Evolutionary conservation across 495 filamentous ascomycete species (phyloP).

Genomic region (Entonaema liquescens): DNA sequence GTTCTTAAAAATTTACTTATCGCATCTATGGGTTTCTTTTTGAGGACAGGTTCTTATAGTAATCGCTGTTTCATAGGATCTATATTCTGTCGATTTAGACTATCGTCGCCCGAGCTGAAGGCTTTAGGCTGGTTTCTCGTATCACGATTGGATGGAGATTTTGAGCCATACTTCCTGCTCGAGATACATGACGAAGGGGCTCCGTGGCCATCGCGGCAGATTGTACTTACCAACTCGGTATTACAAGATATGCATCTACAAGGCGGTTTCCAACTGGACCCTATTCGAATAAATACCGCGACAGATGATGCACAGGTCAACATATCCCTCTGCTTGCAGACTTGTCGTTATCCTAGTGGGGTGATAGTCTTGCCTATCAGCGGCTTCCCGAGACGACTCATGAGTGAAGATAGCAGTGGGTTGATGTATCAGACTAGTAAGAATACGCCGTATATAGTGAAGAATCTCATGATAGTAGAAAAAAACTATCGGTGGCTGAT

Average conservation of each 20-base stretch:
- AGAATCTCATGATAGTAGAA: neutral
- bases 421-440: slow-evolving; percentile 49
- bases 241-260: slow-evolving; percentile 45
- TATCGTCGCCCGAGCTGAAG: slow-evolving; percentile 40
- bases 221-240: slow-evolving; percentile 40
- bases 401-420: slow-evolving; percentile 41
- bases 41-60: neutral
- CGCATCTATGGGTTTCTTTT: neutral
- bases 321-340: slow-evolving; percentile 46
- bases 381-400: slow-evolving; percentile 49
- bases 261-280: slow-evolving; percentile 42
- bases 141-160: slow-evolving; percentile 43
- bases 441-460: neutral
- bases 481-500: slow-evolving; percentile 38
- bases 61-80: slow-evolving; percentile 29
- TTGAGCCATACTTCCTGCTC: slow-evolving; percentile 49
- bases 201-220: slow-evolving; percentile 29
- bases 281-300: slow-evolving; percentile 35
- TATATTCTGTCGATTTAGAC: slow-evolving; percentile 48
- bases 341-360: slow-evolving; percentile 33
- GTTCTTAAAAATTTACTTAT: neutral
- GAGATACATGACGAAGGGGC: slow-evolving; percentile 36
- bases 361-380: slow-evolving; percentile 46
- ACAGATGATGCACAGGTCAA: slow-evolving; percentile 37
- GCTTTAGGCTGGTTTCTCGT: slow-evolving; percentile 44